phyloP scores from a whole-genome alignment of 139 green algal species.

The Chlamydomonas sphaeroides region DNA sequence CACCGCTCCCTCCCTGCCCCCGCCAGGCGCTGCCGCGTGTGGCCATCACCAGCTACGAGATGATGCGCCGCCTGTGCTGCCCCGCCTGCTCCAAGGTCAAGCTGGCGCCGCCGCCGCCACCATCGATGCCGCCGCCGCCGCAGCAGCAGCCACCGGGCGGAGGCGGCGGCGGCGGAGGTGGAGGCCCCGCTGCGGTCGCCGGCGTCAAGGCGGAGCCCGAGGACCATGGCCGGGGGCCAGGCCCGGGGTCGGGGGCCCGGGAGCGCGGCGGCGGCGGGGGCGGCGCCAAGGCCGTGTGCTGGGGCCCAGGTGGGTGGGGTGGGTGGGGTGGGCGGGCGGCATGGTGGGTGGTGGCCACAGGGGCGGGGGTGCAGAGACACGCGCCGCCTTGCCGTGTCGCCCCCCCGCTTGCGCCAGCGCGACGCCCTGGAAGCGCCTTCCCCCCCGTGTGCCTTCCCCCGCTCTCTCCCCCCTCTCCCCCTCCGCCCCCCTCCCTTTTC shows the following conservation, averaged over 20 bases:
- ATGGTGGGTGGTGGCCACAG: too few species aligned
- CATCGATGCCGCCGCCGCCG: background rate
- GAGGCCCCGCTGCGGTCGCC: too few species aligned
- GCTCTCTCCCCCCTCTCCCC: background rate
- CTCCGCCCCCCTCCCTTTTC: background rate
- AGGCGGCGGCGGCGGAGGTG: background rate
- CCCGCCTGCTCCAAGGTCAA: conserved; percentile 62
- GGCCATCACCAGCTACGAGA: conserved; percentile 90
- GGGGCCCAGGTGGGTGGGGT: conserved; percentile 32
- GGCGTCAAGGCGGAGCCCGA: background rate
- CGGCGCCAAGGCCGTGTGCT: background rate
- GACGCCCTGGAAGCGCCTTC: too few species aligned
- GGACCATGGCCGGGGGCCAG: too few species aligned
- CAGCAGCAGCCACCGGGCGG: conserved; percentile 1
- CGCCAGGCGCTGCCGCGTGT: conserved; percentile 45
- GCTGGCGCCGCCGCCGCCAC: conserved; percentile 12
- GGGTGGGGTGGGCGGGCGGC: too few species aligned
- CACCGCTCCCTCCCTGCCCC: too few species aligned
- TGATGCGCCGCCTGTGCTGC: conserved; percentile 86
- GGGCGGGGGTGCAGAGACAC: too few species aligned
- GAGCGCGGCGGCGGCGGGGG: background rate
- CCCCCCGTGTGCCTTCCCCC: too few species aligned
- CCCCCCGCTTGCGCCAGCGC: too few species aligned
- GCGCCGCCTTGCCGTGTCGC: too few species aligned
- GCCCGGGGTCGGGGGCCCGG: too few species aligned